Evolutionary conservation across 2,329 filamentous ascomycete genomes (phyloP), one percentile per base, ranked within the genome.

Genomic region (Aspergillus proliferans): DNA sequence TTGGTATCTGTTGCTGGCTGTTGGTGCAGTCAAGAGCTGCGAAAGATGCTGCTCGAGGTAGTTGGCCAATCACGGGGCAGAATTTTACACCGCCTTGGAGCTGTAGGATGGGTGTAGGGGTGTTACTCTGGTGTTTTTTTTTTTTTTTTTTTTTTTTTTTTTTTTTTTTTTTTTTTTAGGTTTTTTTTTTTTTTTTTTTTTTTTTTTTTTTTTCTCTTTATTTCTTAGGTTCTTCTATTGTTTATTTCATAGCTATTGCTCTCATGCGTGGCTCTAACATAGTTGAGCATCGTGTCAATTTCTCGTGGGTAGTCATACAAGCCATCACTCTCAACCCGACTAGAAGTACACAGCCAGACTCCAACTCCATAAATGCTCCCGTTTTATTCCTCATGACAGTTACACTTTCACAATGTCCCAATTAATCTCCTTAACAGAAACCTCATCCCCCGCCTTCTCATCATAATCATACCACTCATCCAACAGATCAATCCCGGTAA

Each of bases 401-500:
- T 65, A 93, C 33, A 83, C 81, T 56, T 89, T 79, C 55, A 81
- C 79, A 57, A 98, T 86, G 57, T 90, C 85, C 89, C 90, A 98
- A 53, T 82, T 87, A 48, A 95, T 70, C 26, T 93, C 88, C 66
- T 89, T 92, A 67, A 96, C 90, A 69, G 88, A 93, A 43, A 96
- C 91, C 69, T 97, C 91, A 45, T 95, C 88, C 0, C 85, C 80
- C 0, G 88, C 80, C 75, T 97, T 96, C 72, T 97, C 91, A 59
- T 97, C 91, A 62, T 97, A 98, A 60, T 97, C 92, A 69, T 87
- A 98, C 93, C 93, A 98, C 61, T 98, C 92, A 24, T 98, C 93
- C 0, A 76, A 76, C 48, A 98, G 72, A 58, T 97, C 91, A 47
- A 97, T 87, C 4, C 73, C 82, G 0, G 82, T 77, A 63, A 98